These are phyloP conservation scores for Rhizoclosmatium sp. DNA, from an alignment of 192 early-diverging fungal genomes.

Conservation along the genomic window DNA sequence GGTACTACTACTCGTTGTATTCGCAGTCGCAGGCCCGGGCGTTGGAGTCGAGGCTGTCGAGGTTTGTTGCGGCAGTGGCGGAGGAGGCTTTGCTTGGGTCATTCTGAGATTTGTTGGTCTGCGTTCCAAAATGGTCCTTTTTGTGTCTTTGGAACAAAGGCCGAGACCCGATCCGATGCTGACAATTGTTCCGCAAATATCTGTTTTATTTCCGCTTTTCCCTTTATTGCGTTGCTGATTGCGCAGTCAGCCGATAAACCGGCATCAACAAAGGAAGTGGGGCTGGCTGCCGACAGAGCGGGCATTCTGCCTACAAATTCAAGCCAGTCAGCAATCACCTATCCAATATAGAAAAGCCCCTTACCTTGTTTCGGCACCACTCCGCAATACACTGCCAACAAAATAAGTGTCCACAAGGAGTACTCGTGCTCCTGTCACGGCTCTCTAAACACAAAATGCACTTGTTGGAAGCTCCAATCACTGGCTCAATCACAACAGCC, in stretches of 20 bases:
- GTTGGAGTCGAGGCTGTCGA: neutral
- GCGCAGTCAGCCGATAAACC: neutral
- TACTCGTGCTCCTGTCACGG: constrained; percentile 79
- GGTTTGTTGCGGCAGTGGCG: neutral
- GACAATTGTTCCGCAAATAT: neutral
- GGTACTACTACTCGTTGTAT: neutral
- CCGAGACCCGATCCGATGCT: neutral
- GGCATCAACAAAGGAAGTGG: constrained; percentile 28
- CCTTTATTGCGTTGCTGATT: neutral
- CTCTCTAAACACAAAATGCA: constrained; percentile 88
- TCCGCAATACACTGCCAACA: constrained; percentile 95
- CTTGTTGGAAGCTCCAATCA: constrained; percentile 54
- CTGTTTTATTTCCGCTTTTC: neutral
- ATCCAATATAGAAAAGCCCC: neutral
- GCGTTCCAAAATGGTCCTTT: neutral
- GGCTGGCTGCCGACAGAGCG: constrained; percentile 84
- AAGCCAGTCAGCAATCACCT: neutral
- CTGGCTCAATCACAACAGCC: constrained; percentile 13
- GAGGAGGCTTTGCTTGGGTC: neutral
- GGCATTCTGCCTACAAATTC: constrained; percentile 81
- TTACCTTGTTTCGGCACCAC: constrained; percentile 89
- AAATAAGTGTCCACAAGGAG: constrained; percentile 94
- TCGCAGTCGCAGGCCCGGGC: neutral
- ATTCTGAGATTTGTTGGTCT: neutral
- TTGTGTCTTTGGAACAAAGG: neutral